These are phyloP conservation scores for Fonsecaea multimorphosa DNA, from an alignment of 2,329 filamentous ascomycete genomes.

Conservation along the genomic window DNA sequence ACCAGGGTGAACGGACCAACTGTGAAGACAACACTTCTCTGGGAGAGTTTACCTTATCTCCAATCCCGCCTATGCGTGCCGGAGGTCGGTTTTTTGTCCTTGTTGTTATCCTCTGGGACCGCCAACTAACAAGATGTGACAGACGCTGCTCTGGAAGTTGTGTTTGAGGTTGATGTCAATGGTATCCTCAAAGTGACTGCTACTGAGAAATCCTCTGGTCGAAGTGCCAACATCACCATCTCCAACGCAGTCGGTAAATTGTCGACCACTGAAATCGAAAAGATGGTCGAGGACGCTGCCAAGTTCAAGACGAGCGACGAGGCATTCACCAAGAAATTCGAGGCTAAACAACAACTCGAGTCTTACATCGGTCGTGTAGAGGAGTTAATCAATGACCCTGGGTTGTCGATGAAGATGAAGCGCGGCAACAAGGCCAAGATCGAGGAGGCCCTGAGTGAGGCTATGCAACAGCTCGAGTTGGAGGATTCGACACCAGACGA, in stretches of 20 bases:
- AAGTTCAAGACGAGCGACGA: constrained; percentile 99
- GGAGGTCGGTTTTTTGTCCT: constrained; percentile 53
- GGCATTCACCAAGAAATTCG: constrained; percentile 99
- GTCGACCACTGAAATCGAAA: constrained; percentile 91
- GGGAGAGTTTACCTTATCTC: constrained; percentile 94
- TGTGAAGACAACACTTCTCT: constrained; percentile 98
- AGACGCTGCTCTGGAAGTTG: constrained; percentile 93
- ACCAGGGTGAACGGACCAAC: constrained; percentile 96
- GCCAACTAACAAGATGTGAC: too few relatives aligned
- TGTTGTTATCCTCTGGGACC: too few relatives aligned
- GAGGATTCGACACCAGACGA: constrained; percentile 91
- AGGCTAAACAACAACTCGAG: constrained; percentile 98
- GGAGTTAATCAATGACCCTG: constrained; percentile 97
- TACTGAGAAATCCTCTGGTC: constrained; percentile 97
- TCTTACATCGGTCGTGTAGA: constrained; percentile 98
- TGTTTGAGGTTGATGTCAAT: constrained; percentile 99
- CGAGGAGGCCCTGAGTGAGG: constrained; percentile 93
- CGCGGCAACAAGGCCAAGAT: constrained; percentile 99
- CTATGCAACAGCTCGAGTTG: constrained; percentile 96
- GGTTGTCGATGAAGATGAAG: constrained; percentile 96
- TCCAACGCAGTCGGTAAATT: constrained; percentile 99
- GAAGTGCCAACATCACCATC: constrained; percentile 99
- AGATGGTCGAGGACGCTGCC: constrained; percentile 95
- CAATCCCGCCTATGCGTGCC: constrained; percentile 83
- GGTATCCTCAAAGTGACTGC: constrained; percentile 99